Evolutionary conservation across 345 rosid genomes (phyloP).

Genomic region (Capsella bursapastoris): DNA sequence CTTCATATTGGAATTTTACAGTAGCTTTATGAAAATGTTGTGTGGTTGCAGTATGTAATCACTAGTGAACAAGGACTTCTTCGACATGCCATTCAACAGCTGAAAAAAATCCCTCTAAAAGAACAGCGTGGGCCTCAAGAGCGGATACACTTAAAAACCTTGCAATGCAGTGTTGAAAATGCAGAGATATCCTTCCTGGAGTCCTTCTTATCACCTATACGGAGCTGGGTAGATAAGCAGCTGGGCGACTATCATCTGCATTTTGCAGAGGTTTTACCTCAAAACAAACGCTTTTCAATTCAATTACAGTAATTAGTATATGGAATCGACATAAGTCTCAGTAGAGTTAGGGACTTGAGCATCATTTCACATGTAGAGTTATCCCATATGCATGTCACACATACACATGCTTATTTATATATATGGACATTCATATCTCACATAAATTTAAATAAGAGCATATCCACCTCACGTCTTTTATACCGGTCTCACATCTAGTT

Average conservation of each 20-base stretch:
- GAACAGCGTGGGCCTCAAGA: constrained; percentile 98
- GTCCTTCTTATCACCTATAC: constrained; percentile 85
- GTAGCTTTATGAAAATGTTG: constrained; percentile 38
- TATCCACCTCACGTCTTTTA: constrained; percentile 13
- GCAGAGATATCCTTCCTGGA: constrained; percentile 75
- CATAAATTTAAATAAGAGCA: not conserved
- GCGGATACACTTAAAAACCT: constrained; percentile 86
- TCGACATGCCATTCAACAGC: constrained; percentile 85
- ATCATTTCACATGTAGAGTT: constrained; percentile 17
- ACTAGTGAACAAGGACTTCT: constrained; percentile 80
- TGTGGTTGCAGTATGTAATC: constrained; percentile 74
- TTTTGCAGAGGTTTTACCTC: constrained; percentile 80
- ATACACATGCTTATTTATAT: not conserved
- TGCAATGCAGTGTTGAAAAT: constrained; percentile 66
- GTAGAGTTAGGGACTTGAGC: constrained; percentile 14
- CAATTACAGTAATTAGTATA: constrained; percentile 13
- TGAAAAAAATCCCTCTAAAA: constrained; percentile 82
- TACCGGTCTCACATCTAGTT: constrained; percentile 12
- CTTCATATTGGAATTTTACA: constrained; percentile 15
- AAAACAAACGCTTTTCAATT: constrained; percentile 4
- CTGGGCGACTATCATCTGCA: constrained; percentile 88
- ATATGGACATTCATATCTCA: not conserved
- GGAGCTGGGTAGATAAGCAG: constrained; percentile 89
- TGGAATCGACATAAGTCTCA: constrained; percentile 10
- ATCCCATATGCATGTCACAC: constrained; percentile 9